These are phyloP conservation scores for Chimonanthus praecox DNA, from an alignment of 164 flowering plant species.

Conservation along the genomic window DNA sequence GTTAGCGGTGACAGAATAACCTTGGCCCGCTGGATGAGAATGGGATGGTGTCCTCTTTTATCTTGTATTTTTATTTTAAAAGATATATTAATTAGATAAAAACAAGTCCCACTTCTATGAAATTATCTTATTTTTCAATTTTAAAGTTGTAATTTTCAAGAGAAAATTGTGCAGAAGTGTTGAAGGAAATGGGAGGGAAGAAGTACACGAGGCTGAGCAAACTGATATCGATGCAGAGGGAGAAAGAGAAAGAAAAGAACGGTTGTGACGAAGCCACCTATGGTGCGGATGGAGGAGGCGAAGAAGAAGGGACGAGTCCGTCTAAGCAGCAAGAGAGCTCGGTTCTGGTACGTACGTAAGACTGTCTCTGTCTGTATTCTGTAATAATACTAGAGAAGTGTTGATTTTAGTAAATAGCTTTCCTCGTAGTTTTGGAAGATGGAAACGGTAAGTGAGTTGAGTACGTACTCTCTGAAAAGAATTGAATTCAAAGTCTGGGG, in stretches of 20 bases:
- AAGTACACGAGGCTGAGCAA: conserved; percentile 58
- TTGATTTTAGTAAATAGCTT: too few species aligned
- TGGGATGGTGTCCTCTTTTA: too few species aligned
- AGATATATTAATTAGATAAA: too few species aligned
- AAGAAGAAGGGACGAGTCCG: conserved; percentile 7
- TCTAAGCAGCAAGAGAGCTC: conserved; percentile 9
- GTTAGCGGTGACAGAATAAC: too few species aligned
- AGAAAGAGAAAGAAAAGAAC: conserved; percentile 22
- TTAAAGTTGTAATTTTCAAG: too few species aligned
- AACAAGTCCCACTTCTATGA: too few species aligned
- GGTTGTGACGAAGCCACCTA: conserved; percentile 9
- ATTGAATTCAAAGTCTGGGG: too few species aligned
- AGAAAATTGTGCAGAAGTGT: conserved; percentile 45
- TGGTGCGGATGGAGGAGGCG: conserved; percentile 8
- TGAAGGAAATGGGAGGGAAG: conserved; percentile 68
- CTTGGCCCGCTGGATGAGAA: too few species aligned
- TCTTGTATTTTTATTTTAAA: too few species aligned
- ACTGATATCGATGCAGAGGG: conserved; percentile 24
- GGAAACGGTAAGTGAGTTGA: neutral
- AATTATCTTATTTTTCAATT: too few species aligned
- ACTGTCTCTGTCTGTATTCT: conserved; percentile 6
- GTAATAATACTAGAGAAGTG: too few species aligned
- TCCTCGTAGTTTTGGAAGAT: neutral
- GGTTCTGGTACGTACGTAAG: conserved; percentile 8
- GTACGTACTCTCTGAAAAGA: too few species aligned